Evolutionary conservation across 2,329 filamentous ascomycete genomes (phyloP).

Genomic region (Apiospora malaysiana): DNA sequence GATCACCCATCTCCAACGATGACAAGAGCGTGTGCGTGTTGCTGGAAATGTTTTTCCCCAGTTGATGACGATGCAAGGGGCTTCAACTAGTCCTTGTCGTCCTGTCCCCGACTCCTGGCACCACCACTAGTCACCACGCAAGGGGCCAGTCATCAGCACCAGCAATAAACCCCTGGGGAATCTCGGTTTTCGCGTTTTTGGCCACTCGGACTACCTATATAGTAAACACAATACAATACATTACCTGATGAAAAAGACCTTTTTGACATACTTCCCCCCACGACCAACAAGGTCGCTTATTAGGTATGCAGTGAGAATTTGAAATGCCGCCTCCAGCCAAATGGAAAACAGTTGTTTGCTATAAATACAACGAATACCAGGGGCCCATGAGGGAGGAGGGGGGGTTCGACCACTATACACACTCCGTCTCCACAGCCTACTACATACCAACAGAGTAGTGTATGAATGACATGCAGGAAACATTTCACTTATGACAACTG

Average conservation of each 20-base stretch:
- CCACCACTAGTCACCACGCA: neutral
- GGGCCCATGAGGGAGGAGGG: neutral
- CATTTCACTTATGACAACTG: neutral
- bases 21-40: neutral
- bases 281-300: neutral
- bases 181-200: neutral
- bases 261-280: neutral
- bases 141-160: neutral
- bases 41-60: neutral
- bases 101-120: neutral
- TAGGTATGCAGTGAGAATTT: neutral
- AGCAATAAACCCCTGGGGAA: neutral
- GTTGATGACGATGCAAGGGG: neutral
- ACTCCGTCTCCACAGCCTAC: neutral
- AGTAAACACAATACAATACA: neutral
- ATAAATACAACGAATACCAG: neutral
- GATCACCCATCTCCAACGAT: neutral
- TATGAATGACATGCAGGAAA: conserved; percentile 4
- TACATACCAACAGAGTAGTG: too few species aligned
- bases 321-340: too few species aligned
- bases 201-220: neutral
- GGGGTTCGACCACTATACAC: neutral
- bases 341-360: neutral
- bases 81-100: neutral
- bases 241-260: neutral